Percentiles rank a stretch among this genome's conserved stretches.
phyloP scores from a whole-genome alignment of 148 eudicot genomes.

The Arbutus unedo region DNA sequence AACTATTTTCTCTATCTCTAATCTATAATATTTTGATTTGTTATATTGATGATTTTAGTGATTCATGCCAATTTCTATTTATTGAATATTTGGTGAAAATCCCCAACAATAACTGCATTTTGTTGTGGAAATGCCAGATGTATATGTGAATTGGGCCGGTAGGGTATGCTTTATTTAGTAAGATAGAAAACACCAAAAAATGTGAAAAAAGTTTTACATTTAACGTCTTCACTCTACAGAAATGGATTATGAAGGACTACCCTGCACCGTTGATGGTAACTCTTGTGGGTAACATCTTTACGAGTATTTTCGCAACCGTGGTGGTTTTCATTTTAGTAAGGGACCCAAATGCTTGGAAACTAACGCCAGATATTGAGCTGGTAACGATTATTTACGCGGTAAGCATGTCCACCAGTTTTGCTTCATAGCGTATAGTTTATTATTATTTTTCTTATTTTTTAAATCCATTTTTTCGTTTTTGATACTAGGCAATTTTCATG shows the following conservation, averaged over 20 bases:
- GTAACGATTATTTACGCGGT: slow-evolving; percentile 34
- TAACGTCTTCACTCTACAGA: slow-evolving; percentile 10
- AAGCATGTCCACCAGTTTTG: not conserved
- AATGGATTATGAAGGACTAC: slow-evolving; percentile 41
- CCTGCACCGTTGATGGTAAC: slow-evolving; percentile 36
- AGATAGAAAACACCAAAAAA: not conserved
- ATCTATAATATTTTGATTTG: too few relatives aligned
- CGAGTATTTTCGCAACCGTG: slow-evolving; percentile 21
- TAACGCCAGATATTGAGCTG: slow-evolving; percentile 19
- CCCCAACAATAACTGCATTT: too few relatives aligned
- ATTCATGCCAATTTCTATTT: too few relatives aligned
- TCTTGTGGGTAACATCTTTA: slow-evolving; percentile 25
- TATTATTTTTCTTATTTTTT: too few relatives aligned
- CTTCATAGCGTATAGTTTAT: too few relatives aligned
- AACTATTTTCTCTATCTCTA: too few relatives aligned
- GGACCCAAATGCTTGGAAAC: slow-evolving; percentile 30
- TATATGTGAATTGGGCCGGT: too few relatives aligned
- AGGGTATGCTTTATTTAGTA: not conserved
- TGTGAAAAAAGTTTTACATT: not conserved
- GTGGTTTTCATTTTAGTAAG: slow-evolving; percentile 27
- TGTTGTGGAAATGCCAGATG: too few relatives aligned
- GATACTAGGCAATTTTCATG: not conserved
- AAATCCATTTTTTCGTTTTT: too few relatives aligned
- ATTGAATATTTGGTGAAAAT: too few relatives aligned
- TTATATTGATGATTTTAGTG: too few relatives aligned